Evolutionary conservation across 2,329 filamentous ascomycete genomes (phyloP), one percentile per base, ranked within the genome.

Genomic region (Alternaria triticina): DNA sequence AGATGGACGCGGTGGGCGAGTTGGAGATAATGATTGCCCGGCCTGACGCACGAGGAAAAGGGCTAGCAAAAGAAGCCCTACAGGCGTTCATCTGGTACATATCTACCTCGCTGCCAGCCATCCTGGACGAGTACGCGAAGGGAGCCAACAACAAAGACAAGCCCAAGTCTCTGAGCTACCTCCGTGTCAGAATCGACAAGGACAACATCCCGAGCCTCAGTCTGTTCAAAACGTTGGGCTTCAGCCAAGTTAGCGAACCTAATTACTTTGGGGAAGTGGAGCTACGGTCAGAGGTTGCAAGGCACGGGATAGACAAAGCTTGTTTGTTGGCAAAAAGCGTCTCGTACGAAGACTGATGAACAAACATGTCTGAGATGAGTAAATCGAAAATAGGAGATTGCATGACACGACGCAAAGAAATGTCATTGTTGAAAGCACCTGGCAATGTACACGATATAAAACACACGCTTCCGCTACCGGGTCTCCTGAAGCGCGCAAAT

Each of bases 11-110:
- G 10, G 79, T 90, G 4, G 94, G 91, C 23, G 94, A 97, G 75
- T 80, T 97, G 7, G 93, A 97, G 79, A 87, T 97, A 67, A 97
- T 97, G 94, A 89, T 97, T 65, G 93, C 93, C 0, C 81, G 83
- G 2, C 80, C 80, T 5, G 74, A 77, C 0, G 81, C 88, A 28
- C 88, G 90, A 23, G 83, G 90, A 0, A 82, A 83, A 8, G 93
- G 93, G 0, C 82, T 89, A 7, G 94, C 93, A 0, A 82, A 84
- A 6, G 86, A 87, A 0, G 87, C 91, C 0, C 83, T 97, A 1
- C 75, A 88, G 3, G 82, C 88, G 0, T 91, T 98, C 59, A 73
- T 97, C 54, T 79, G 83, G 49, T 98, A 94, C 73, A 83, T 97
- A 6, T 69, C 83, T 5, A 75, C 75, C 1, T 83, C 91, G 57